Base-by-base conservation (phyloP, 768 basidiomycete genomes). In the Chiua virens region DNA sequence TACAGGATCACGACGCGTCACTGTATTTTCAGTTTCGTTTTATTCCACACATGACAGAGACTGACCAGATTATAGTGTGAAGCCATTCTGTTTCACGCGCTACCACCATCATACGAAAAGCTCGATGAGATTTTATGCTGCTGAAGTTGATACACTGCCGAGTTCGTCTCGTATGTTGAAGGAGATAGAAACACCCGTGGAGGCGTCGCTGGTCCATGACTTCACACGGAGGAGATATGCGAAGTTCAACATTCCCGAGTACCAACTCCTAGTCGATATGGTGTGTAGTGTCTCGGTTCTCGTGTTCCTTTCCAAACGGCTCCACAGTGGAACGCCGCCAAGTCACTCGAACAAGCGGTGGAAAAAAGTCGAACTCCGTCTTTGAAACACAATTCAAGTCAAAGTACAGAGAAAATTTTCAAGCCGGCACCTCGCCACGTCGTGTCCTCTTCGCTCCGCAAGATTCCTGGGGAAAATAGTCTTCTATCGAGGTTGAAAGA, bases 91-190 rank as follows among this genome's bases (percentile, higher is more conserved):
- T 50, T 50, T 80, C 34, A 72, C 85, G 35, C 71, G 75, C 45
- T 89, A 86, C 61, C 64, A 68, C 40, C 77, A 80, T 13, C 85
- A 86, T 35, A 63, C 74, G n/a, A 66, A 72, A 17, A 65, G 69
- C 7, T 79, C 82, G 5, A 70, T 89, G 52, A 78, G 86, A n/a
- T 89, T 86, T 55, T 85, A 90, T 58, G 68, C 81, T 0, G 64
- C 87, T 20, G 71, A 76, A 43, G 64, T 69, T 5, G 61, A 73
- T 10, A 52, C 60, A 13, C 63, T n/a, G n/a, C n/a, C 69, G 35
- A 55, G 68, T 59, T 28, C 35, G 13, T n/a, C 49, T 45, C 66
- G 21, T 11, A 10, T 46, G 13, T 63, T 38, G 40, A 32, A 48
- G 47, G 58, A 52, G 43, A 40, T 21, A 30, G 65, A 50, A 42